These are phyloP conservation scores for Jamesozyma lodderae DNA, from an alignment of 805 yeast species.

Conservation along the genomic window DNA sequence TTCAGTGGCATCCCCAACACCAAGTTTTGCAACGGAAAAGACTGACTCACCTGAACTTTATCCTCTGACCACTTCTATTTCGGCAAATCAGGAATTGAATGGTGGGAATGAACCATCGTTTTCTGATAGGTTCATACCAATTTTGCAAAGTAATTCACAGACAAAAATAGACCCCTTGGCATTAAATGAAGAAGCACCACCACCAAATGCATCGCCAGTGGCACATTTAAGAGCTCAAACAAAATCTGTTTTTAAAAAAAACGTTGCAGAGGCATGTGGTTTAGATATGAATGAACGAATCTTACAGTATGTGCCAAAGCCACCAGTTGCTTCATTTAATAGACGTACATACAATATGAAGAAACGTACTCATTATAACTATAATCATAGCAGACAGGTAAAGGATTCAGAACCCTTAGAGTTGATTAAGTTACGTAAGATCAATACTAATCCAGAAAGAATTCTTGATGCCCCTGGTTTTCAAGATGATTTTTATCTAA, in stretches of 20 bases:
- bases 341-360: slow-evolving; percentile 24
- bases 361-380: slow-evolving; percentile 26
- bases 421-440: slow-evolving; percentile 60
- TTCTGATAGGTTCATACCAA: slow-evolving; percentile 55
- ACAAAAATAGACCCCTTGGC: slow-evolving; percentile 20
- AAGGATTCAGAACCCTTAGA: slow-evolving; percentile 32
- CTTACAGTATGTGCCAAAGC: slow-evolving; percentile 74
- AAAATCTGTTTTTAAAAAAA: slow-evolving; percentile 49
- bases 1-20: neutral
- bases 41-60: neutral
- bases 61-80: neutral
- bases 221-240: slow-evolving; percentile 37
- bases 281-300: slow-evolving; percentile 73
- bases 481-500: slow-evolving; percentile 84
- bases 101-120: slow-evolving; percentile 12
- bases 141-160: slow-evolving; percentile 39
- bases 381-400: slow-evolving; percentile 2
- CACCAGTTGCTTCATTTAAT: slow-evolving; percentile 47
- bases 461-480: slow-evolving; percentile 95
- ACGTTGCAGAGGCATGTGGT: slow-evolving; percentile 94
- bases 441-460: slow-evolving; percentile 83
- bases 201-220: slow-evolving; percentile 40
- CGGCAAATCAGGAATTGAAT: slow-evolving; percentile 2
- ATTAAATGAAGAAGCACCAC: slow-evolving; percentile 35
- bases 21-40: neutral